These are phyloP conservation scores for Hamigera avellanea DNA, from an alignment of 495 filamentous ascomycete genomes.

Conservation along the genomic window DNA sequence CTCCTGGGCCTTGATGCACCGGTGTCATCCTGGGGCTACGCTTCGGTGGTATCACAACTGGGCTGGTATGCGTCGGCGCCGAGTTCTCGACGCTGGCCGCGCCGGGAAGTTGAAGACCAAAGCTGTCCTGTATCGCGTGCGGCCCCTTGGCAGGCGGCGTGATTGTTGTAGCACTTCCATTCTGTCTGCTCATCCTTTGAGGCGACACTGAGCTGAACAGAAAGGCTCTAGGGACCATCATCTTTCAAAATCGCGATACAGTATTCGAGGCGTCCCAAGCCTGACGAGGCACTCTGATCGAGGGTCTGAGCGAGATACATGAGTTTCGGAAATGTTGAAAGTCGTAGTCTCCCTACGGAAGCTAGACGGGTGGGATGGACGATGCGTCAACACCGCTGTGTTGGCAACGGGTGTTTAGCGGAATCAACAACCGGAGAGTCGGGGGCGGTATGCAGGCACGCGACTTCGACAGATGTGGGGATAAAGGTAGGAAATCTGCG, in stretches of 20 bases:
- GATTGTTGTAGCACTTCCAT: conserved; percentile 1
- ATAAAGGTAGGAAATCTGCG: too few species aligned
- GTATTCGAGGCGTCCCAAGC: conserved; percentile 13
- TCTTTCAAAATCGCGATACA: conserved; percentile 13
- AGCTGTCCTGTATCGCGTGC: conserved; percentile 3
- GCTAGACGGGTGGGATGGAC: conserved; percentile 5
- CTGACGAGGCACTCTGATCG: conserved; percentile 38
- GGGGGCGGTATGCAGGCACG: conserved; percentile 16
- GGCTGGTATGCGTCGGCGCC: conserved; percentile 16
- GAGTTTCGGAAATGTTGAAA: conserved; percentile 9
- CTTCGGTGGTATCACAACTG: conserved; percentile 34
- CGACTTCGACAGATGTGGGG: too few species aligned
- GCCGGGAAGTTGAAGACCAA: conserved; percentile 8
- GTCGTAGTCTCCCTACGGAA: conserved; percentile 7
- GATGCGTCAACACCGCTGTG: conserved; percentile 3
- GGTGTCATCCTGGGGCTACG: conserved; percentile 15
- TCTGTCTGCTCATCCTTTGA: conserved; percentile 10
- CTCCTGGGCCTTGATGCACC: conserved; percentile 8
- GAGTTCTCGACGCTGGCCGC: neutral
- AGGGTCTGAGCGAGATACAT: conserved; percentile 38
- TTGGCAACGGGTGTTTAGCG: neutral
- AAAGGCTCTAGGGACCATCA: conserved; percentile 40
- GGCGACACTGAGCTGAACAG: conserved; percentile 23
- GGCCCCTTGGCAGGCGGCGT: conserved; percentile 1
- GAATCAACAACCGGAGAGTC: neutral